Evolutionary conservation across 331 rosid species (phyloP).

Genomic region (Rhamnella rubrinervis): DNA sequence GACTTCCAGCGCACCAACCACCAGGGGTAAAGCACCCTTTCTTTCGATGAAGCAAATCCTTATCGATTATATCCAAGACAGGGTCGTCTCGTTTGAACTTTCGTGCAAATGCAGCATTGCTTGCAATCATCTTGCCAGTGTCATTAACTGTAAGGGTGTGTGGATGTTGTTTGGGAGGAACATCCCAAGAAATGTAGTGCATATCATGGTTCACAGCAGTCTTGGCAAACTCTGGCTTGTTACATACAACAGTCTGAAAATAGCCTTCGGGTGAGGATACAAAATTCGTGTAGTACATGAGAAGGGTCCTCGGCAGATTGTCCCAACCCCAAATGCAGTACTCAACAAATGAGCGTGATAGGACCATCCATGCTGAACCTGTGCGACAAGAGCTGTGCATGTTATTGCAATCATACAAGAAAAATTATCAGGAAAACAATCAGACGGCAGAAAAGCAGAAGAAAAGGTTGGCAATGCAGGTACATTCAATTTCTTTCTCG

Average conservation of each 20-base stretch:
- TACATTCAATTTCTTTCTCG: not conserved
- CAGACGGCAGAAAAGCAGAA: not conserved
- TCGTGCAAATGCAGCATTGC: constrained; percentile 83
- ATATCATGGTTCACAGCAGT: constrained; percentile 74
- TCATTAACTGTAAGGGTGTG: constrained; percentile 70
- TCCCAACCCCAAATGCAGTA: constrained; percentile 91
- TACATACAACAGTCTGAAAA: constrained; percentile 90
- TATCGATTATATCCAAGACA: constrained; percentile 63
- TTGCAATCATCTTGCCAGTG: constrained; percentile 64
- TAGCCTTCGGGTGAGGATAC: constrained; percentile 97
- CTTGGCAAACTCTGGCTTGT: constrained; percentile 66
- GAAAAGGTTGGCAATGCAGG: not conserved
- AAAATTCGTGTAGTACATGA: constrained; percentile 90
- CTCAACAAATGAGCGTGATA: constrained; percentile 77
- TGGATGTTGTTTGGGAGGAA: constrained; percentile 87
- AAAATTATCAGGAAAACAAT: not conserved
- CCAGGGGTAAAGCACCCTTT: constrained; percentile 67
- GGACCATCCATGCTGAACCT: constrained; percentile 98
- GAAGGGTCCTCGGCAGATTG: constrained; percentile 85
- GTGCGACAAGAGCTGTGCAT: constrained; percentile 36
- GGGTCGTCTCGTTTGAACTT: constrained; percentile 63
- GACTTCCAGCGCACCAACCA: constrained; percentile 86
- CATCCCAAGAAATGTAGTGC: constrained; percentile 88
- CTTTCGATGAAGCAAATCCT: constrained; percentile 43
- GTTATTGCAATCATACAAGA: constrained; percentile 3